Base-by-base conservation (phyloP, 1,284 basidiomycete species). In the Bjerkandera adusta region DNA sequence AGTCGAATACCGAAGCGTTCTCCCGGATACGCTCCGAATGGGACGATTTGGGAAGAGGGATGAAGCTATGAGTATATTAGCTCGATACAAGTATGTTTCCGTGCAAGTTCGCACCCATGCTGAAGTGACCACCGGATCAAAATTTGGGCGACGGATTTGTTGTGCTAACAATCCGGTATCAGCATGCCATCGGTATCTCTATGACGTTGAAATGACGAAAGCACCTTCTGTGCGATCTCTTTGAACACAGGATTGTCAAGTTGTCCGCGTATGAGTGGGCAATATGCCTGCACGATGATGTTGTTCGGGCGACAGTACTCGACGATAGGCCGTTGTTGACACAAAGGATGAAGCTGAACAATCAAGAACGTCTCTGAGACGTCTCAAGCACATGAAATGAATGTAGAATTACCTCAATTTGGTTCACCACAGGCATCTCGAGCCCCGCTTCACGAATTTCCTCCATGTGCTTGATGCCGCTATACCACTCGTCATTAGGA, bases 251-350 rank as follows among this genome's bases (percentile, higher is more conserved):
- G 66, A 47, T 81, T 59, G 22, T 68, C 60, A n/a, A 70, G 56
- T 37, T 69, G 56, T 3, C 71, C 79, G n/a, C 73, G 68, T 8
- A 76, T 61, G 16, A 80, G 59, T 0, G 81, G 79, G 36, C 69
- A 73, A 58, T 82, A 82, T 1, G 80, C 91, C 64, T 94, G 75
- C 5, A 94, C 69, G 25, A 84, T 69, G 44, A 96, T 90, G 5
- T 69, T 71, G 52, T 91, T 69, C 39, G 76, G 62, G 20, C 67
- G 59, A 68, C 92, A 94, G 63, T 89, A 94, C 15, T 77, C 71
- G 21, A 91, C 89, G 47, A 94, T 90, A 7, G 82, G 76, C 35
- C 71, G 71, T 52, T 92, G 89, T 59, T 93, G 90, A 66, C 89
- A 92, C 55, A 87, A 82, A 0, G 92, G 91, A 59, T 93, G 89